Evolutionary conservation across 306 rosid species (phyloP).

Genomic region (Neltuma alba): DNA sequence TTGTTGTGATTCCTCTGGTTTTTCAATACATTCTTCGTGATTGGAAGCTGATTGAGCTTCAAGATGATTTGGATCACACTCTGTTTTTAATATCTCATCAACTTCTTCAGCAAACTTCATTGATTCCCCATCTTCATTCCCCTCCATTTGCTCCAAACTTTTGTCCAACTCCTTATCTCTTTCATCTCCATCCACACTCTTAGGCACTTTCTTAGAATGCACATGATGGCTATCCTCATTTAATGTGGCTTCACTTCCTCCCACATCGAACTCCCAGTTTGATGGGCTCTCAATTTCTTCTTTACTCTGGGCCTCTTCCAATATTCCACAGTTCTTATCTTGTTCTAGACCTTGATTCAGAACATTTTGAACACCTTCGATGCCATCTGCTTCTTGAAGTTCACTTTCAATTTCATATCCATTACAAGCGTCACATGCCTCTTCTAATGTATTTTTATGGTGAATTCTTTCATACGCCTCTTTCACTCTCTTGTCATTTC

Average conservation of each 20-base stretch:
- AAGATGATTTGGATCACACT: constrained; percentile 31
- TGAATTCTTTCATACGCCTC: constrained; percentile 26
- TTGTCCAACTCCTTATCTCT: constrained; percentile 24
- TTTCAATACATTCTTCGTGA: constrained; percentile 32
- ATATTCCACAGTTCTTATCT: constrained; percentile 25
- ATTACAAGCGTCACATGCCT: constrained; percentile 27
- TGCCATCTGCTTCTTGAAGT: constrained; percentile 18
- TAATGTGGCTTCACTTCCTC: constrained; percentile 31
- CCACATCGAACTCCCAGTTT: constrained; percentile 31
- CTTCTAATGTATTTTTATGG: constrained; percentile 28
- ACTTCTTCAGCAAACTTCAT: constrained; percentile 32
- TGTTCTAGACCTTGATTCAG: constrained; percentile 30
- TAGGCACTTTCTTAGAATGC: constrained; percentile 27
- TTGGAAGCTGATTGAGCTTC: constrained; percentile 22
- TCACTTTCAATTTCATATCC: constrained; percentile 39
- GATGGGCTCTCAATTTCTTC: constrained; percentile 32
- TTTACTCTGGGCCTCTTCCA: constrained; percentile 34
- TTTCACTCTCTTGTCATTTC: constrained; percentile 25
- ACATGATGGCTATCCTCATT: constrained; percentile 37
- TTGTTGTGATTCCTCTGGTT: constrained; percentile 30
- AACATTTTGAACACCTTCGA: constrained; percentile 18
- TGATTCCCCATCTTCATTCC: constrained; percentile 32
- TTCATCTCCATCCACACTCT: constrained; percentile 31
- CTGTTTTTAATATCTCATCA: constrained; percentile 35
- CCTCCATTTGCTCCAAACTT: constrained; percentile 28